These are phyloP conservation scores for Gleditsia sinensis DNA, from an alignment of 306 rosid genomes.

Conservation along the genomic window DNA sequence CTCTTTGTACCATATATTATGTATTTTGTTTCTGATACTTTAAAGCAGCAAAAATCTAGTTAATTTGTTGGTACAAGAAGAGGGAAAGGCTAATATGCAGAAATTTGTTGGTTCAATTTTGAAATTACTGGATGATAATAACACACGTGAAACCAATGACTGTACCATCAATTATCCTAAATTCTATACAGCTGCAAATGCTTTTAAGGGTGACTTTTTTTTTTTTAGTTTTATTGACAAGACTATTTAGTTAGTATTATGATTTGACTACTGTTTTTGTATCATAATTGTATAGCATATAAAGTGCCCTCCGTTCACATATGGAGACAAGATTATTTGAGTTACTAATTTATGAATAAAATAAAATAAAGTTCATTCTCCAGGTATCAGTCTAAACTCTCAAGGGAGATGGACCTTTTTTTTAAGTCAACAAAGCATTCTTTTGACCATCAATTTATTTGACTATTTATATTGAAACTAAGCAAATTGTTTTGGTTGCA, in stretches of 20 bases:
- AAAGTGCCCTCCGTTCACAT: too few species aligned
- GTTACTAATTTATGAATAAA: background rate
- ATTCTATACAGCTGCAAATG: background rate
- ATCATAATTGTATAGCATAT: background rate
- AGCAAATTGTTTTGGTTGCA: background rate
- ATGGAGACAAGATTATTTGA: background rate
- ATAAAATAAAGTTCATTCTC: background rate
- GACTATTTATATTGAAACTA: background rate
- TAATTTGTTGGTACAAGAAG: background rate
- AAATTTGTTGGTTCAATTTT: background rate
- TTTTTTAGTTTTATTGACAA: background rate
- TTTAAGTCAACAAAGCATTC: background rate
- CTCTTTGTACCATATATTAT: background rate
- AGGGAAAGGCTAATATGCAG: background rate
- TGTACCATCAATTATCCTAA: background rate
- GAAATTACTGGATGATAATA: background rate
- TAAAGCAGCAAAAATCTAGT: background rate
- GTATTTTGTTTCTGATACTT: background rate
- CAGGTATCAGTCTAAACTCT: background rate
- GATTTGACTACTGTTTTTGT: background rate
- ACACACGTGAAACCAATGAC: slow-evolving; percentile 2
- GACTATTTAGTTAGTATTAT: background rate
- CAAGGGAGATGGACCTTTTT: background rate
- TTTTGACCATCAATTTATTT: background rate
- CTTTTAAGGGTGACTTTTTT: background rate